Percentiles rank a stretch among this genome's conserved stretches.
These are phyloP conservation scores for Xylaria flabelliformis DNA, from an alignment of 495 filamentous ascomycete species.

Conservation along the genomic window DNA sequence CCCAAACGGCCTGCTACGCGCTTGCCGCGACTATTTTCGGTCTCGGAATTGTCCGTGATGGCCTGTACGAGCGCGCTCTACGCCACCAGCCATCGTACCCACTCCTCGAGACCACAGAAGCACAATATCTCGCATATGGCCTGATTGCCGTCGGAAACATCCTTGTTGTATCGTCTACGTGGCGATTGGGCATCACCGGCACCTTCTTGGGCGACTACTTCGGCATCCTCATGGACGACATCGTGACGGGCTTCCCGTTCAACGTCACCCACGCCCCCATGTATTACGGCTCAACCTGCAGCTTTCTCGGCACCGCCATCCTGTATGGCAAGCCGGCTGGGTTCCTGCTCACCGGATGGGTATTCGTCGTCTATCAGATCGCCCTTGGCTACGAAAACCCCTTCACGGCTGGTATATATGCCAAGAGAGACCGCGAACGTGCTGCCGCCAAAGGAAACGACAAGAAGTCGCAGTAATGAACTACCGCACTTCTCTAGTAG, in stretches of 20 bases:
- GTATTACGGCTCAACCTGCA: constrained; percentile 94
- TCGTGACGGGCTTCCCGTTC: constrained; percentile 94
- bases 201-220: constrained; percentile 99
- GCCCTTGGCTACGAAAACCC: constrained; percentile 93
- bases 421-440: constrained; percentile 74
- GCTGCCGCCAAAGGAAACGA: constrained; percentile 42
- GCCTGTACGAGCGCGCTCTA: constrained; percentile 74
- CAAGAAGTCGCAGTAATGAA: constrained; percentile 54
- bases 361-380: constrained; percentile 79
- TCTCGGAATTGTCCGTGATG: constrained; percentile 86
- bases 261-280: constrained; percentile 91
- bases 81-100: constrained; percentile 79
- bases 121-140: constrained; percentile 65
- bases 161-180: constrained; percentile 87
- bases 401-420: constrained; percentile 95
- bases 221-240: constrained; percentile 94
- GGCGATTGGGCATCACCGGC: constrained; percentile 91
- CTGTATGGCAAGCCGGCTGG: constrained; percentile 90
- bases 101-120: constrained; percentile 57
- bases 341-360: constrained; percentile 73
- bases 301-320: constrained; percentile 89
- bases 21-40: constrained; percentile 89
- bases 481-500: neutral
- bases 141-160: constrained; percentile 79
- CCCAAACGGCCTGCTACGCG: constrained; percentile 84